A percentile compares a stretch with the other conserved stretches of the same genome.
Evolutionary conservation across 2,329 filamentous ascomycete species (phyloP).

Genomic region (Lachnellula arida): DNA sequence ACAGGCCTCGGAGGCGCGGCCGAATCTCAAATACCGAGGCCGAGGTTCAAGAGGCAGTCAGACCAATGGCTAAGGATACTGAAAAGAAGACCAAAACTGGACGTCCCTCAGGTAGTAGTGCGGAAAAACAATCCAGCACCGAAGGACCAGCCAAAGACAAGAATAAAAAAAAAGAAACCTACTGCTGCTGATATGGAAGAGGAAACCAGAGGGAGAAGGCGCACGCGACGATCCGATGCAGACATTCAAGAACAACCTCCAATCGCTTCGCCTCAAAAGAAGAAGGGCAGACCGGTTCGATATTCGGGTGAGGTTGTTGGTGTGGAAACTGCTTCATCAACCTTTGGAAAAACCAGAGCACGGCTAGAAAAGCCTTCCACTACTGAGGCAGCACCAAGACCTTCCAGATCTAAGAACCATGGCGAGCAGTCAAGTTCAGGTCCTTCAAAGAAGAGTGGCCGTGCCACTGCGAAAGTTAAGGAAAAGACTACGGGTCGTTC

Average conservation of each 20-base stretch:
- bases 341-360: conserved; percentile 11
- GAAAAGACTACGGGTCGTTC: not conserved
- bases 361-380: not conserved
- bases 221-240: conserved; percentile 7
- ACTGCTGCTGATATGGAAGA: not conserved
- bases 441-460: conserved; percentile 1
- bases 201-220: conserved; percentile 4
- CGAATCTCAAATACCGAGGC: not conserved
- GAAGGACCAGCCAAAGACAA: not conserved
- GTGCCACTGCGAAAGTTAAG: not conserved
- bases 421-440: not conserved
- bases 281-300: not conserved
- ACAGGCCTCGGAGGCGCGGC: not conserved
- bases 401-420: not conserved
- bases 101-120: not conserved
- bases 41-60: not conserved
- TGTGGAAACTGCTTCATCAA: conserved; percentile 21
- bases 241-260: not conserved
- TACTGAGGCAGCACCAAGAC: not conserved
- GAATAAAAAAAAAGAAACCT: not conserved
- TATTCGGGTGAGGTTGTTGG: conserved; percentile 6
- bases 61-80: not conserved
- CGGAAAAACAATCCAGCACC: not conserved
- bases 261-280: not conserved
- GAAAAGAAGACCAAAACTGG: not conserved